phyloP scores from a whole-genome alignment of 495 filamentous ascomycete species.

The Amphirosellinia nigrospora region DNA sequence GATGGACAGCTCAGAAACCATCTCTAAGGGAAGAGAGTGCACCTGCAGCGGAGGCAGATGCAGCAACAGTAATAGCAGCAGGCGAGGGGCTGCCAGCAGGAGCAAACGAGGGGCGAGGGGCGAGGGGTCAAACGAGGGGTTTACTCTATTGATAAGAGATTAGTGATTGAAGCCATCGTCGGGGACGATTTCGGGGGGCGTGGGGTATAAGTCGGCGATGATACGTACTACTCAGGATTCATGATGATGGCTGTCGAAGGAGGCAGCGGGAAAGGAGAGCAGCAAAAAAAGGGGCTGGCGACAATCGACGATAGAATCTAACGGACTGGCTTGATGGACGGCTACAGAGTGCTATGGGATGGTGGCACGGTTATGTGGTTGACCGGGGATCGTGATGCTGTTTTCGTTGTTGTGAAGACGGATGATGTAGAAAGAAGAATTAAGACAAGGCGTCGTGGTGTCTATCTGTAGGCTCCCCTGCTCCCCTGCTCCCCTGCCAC shows the following conservation, averaged over 20 bases:
- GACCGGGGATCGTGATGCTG: constrained; percentile 22
- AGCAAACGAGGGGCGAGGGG: constrained; percentile 24
- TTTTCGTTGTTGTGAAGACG: constrained; percentile 28
- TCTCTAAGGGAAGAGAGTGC: constrained; percentile 1
- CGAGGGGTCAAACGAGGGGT: constrained; percentile 26
- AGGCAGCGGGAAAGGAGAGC: constrained; percentile 23
- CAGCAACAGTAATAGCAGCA: background rate
- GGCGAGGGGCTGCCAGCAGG: no score
- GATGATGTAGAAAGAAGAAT: constrained; percentile 45
- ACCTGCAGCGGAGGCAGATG: constrained; percentile 1
- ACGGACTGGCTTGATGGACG: constrained; percentile 14
- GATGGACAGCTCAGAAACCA: background rate
- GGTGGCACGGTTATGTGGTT: constrained; percentile 19
- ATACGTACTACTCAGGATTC: constrained; percentile 93
- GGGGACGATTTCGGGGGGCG: constrained; percentile 18
- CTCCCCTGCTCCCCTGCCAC: constrained; percentile 24
- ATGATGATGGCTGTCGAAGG: constrained; percentile 60
- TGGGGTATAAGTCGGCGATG: constrained; percentile 29
- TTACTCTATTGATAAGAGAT: constrained; percentile 39
- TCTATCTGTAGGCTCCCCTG: constrained; percentile 29
- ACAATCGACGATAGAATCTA: constrained; percentile 16
- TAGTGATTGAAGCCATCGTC: constrained; percentile 27
- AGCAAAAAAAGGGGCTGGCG: constrained; percentile 23
- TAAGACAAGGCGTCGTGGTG: constrained; percentile 40
- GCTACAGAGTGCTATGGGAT: constrained; percentile 17